Percentiles rank a stretch among this genome's conserved stretches.
These are phyloP conservation scores for Ascochyta rabiei DNA, from an alignment of 2,329 filamentous ascomycete genomes.

Conservation along the genomic window DNA sequence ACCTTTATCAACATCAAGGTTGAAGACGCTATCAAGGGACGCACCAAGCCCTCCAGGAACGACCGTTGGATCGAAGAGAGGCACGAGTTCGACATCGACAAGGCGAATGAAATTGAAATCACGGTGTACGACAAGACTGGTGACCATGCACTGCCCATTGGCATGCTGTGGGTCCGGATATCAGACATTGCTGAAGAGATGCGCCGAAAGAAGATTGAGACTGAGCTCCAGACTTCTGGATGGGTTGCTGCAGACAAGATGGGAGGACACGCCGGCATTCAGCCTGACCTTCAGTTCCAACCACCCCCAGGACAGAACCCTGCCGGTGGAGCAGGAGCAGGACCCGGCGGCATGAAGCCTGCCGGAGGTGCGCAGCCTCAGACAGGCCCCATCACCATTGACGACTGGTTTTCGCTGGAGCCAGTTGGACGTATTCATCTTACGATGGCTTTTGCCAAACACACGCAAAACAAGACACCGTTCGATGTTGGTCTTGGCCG, in stretches of 20 bases:
- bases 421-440: conserved; percentile 92
- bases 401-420: conserved; percentile 96
- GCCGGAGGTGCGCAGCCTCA: conserved; percentile 54
- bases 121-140: conserved; percentile 94
- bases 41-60: conserved; percentile 81
- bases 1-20: conserved; percentile 97
- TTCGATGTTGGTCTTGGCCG: conserved; percentile 90
- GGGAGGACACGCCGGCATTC: conserved; percentile 64
- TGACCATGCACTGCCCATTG: conserved; percentile 90
- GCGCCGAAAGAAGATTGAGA: conserved; percentile 94
- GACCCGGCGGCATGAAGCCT: conserved; percentile 48
- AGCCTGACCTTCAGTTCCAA: conserved; percentile 62
- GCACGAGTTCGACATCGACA: conserved; percentile 93
- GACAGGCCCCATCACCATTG: conserved; percentile 68
- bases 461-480: conserved; percentile 79
- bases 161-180: conserved; percentile 93
- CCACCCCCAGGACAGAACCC: conserved; percentile 53
- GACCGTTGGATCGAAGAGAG: conserved; percentile 92
- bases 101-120: conserved; percentile 97
- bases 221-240: conserved; percentile 89
- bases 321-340: conserved; percentile 46
- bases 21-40: conserved; percentile 88
- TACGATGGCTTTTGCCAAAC: conserved; percentile 89
- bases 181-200: conserved; percentile 98
- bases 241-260: conserved; percentile 99